Evolutionary conservation across 1,284 basidiomycete genomes (phyloP).

Genomic region (Cutaneotrichosporon sp.): DNA sequence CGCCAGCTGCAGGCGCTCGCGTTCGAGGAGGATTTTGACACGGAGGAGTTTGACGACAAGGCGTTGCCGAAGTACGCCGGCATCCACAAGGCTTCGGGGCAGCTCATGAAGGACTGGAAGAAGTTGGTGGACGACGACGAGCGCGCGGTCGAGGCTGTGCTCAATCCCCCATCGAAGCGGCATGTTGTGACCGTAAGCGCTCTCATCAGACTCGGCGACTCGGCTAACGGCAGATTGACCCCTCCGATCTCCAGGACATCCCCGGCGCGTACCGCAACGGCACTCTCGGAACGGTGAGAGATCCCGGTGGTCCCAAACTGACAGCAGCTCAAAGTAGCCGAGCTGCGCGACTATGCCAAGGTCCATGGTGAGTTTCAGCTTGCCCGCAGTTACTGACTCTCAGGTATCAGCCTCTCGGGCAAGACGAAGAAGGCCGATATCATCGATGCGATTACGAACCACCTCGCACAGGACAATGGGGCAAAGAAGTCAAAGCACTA

Average conservation of each 20-base stretch:
- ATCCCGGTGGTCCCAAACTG: too few relatives aligned
- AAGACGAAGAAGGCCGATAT: constrained; percentile 47
- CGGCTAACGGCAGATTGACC: constrained; percentile 63
- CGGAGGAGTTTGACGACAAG: constrained; percentile 71
- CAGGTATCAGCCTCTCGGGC: constrained; percentile 39
- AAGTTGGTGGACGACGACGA: constrained; percentile 65
- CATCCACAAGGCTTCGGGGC: constrained; percentile 81
- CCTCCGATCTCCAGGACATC: constrained; percentile 65
- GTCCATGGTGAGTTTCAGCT: constrained; percentile 34
- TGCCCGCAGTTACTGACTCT: not conserved
- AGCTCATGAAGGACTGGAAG: constrained; percentile 75
- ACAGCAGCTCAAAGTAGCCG: constrained; percentile 69
- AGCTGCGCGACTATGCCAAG: constrained; percentile 63
- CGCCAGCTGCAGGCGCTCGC: constrained; percentile 86
- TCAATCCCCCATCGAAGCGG: constrained; percentile 29
- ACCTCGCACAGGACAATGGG: constrained; percentile 25
- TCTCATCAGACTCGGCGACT: too few relatives aligned
- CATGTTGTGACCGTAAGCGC: constrained; percentile 22
- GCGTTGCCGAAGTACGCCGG: constrained; percentile 74
- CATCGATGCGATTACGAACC: constrained; percentile 32
- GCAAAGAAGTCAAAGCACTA: constrained; percentile 11
- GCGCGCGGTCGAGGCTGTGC: constrained; percentile 54
- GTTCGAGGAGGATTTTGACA: constrained; percentile 82
- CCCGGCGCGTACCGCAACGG: constrained; percentile 64
- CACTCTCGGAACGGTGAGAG: constrained; percentile 64